phyloP scores from a whole-genome alignment of 495 filamentous ascomycete genomes.

The Lindgomyces ingoldianus region DNA sequence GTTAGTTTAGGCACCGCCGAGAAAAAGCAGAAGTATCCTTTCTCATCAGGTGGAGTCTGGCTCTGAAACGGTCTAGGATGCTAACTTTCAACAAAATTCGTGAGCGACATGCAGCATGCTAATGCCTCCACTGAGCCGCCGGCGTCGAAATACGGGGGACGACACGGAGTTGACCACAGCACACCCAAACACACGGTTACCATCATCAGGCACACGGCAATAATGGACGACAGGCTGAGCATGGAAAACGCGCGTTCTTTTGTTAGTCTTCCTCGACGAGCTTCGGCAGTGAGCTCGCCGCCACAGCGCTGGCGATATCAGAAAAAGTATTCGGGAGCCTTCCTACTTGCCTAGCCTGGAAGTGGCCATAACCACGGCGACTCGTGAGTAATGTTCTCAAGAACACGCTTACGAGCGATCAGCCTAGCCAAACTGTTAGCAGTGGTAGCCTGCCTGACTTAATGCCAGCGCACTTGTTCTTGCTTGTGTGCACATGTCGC shows the following conservation, averaged over 20 bases:
- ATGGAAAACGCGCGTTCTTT: slow-evolving; percentile 19
- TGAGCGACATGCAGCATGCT: not conserved
- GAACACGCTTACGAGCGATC: not conserved
- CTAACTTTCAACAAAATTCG: slow-evolving; percentile 4
- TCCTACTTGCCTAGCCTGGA: too few relatives aligned
- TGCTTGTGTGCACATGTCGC: not conserved
- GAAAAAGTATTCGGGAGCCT: too few relatives aligned
- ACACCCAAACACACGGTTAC: not conserved
- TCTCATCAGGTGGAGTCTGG: not conserved
- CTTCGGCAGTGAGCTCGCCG: not conserved
- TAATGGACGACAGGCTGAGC: not conserved
- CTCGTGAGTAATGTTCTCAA: not conserved
- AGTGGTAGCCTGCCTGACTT: not conserved
- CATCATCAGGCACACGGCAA: slow-evolving; percentile 23
- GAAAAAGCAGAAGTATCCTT: slow-evolving; percentile 19
- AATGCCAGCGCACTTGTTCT: not conserved
- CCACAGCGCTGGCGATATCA: not conserved
- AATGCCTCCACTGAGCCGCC: slow-evolving; percentile 22
- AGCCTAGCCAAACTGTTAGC: not conserved
- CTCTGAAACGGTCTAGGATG: slow-evolving; percentile 26
- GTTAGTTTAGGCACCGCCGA: slow-evolving; percentile 16
- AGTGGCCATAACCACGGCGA: too few relatives aligned
- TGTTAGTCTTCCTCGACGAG: slow-evolving; percentile 1
- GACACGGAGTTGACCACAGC: slow-evolving; percentile 8
- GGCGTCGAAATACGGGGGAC: slow-evolving; percentile 4